Evolutionary conservation across 1,284 basidiomycete genomes (phyloP).

Genomic region (Sanghuangporus sanghuang): DNA sequence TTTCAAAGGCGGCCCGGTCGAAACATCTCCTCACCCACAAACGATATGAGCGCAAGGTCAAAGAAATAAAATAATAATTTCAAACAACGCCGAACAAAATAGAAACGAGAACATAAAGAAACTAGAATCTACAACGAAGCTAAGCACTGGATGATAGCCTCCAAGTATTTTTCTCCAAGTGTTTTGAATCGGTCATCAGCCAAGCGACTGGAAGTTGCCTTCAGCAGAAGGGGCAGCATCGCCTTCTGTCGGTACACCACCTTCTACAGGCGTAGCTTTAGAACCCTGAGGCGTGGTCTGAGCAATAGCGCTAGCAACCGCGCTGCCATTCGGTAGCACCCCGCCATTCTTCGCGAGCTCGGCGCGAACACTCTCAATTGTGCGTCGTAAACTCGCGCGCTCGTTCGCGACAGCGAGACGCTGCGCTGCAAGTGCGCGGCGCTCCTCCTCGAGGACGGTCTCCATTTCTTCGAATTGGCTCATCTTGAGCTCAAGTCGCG

Average conservation of each 20-base stretch:
- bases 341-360: constrained; percentile 54
- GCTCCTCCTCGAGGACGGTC: constrained; percentile 83
- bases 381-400: constrained; percentile 56
- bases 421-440: constrained; percentile 67
- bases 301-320: constrained; percentile 30
- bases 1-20: too few species aligned
- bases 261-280: constrained; percentile 45
- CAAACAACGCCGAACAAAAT: neutral
- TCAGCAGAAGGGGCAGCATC: constrained; percentile 29
- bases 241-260: constrained; percentile 26
- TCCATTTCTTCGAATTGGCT: constrained; percentile 89
- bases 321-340: constrained; percentile 24
- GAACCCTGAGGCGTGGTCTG: constrained; percentile 55
- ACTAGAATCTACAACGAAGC: neutral
- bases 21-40: neutral
- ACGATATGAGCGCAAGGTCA: neutral
- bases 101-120: neutral
- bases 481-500: constrained; percentile 93
- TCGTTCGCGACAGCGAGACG: constrained; percentile 64
- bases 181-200: constrained; percentile 18
- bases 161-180: too few species aligned
- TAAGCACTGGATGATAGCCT: neutral
- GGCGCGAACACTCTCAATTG: constrained; percentile 55
- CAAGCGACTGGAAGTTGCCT: constrained; percentile 27
- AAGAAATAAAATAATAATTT: neutral